phyloP scores from a whole-genome alignment of 73 alveolate species.

The Uronychia binucleata region DNA sequence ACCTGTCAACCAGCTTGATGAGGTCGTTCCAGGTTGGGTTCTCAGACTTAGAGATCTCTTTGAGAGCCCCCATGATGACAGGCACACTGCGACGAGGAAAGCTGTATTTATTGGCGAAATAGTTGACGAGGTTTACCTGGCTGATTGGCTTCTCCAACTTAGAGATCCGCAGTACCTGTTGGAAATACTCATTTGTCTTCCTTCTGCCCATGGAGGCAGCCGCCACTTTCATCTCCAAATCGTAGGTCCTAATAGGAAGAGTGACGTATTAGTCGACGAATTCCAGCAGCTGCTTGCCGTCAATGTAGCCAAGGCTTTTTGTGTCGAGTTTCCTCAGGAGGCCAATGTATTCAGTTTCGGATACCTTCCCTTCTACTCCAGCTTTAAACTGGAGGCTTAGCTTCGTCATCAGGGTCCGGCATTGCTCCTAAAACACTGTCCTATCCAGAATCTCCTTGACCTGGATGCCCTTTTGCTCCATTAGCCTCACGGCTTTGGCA shows the following conservation, averaged over 20 bases:
- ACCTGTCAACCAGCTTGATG: not conserved
- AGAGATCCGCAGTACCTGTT: not conserved
- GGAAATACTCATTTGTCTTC: not conserved
- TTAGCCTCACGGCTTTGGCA: not conserved
- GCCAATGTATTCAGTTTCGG: not conserved
- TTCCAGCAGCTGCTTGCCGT: not conserved
- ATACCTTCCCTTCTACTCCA: not conserved
- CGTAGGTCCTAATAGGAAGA: not conserved
- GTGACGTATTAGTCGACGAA: not conserved
- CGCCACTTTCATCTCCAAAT: not conserved
- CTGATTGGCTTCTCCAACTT: not conserved
- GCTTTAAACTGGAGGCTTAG: not conserved
- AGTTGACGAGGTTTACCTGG: slow-evolving; percentile 22
- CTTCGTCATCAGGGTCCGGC: not conserved
- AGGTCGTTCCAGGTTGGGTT: not conserved
- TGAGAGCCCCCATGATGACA: slow-evolving; percentile 2
- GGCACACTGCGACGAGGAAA: slow-evolving; percentile 10
- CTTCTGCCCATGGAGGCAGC: not conserved
- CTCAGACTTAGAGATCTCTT: not conserved
- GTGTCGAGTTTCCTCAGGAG: not conserved
- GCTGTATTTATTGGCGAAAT: slow-evolving; percentile 8
- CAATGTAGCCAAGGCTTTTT: not conserved
- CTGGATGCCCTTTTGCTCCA: not conserved
- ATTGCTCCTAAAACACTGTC: not conserved
- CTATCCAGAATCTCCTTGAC: not conserved